A percentile compares a stretch with the other conserved stretches of the same genome.
Evolutionary conservation across 2,329 filamentous ascomycete genomes (phyloP).

Genomic region (Drechmeria coniospora): DNA sequence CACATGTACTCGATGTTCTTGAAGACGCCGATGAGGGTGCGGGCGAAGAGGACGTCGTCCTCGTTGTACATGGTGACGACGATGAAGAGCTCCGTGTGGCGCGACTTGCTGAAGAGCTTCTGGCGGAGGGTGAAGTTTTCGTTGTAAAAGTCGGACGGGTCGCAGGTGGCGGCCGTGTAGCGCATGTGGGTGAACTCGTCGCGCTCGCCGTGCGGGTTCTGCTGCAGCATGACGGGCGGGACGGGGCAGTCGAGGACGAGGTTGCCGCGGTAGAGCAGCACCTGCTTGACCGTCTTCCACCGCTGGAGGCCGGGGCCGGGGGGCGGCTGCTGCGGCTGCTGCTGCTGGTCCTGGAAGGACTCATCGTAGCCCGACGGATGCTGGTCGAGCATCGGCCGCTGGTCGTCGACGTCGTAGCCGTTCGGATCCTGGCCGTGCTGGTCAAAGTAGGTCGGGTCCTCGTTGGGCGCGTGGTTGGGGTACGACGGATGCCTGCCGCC

Average conservation of each 20-base stretch:
- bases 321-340: slow-evolving; percentile 19
- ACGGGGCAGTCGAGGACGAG: slow-evolving; percentile 94
- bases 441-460: slow-evolving; percentile 42
- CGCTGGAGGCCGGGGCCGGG: slow-evolving; percentile 45
- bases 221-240: slow-evolving; percentile 71
- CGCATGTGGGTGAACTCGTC: slow-evolving; percentile 87
- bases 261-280: slow-evolving; percentile 93
- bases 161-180: slow-evolving; percentile 89
- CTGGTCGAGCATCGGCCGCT: slow-evolving; percentile 59
- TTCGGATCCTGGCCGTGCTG: slow-evolving; percentile 19
- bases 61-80: slow-evolving; percentile 99
- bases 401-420: slow-evolving; percentile 57
- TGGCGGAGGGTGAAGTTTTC: slow-evolving; percentile 86
- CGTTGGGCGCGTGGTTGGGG: slow-evolving; percentile 58
- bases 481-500: slow-evolving; percentile 5
- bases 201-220: slow-evolving; percentile 80
- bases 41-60: slow-evolving; percentile 86
- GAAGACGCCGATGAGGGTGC: slow-evolving; percentile 92
- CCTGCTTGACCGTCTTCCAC: slow-evolving; percentile 98
- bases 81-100: slow-evolving; percentile 91
- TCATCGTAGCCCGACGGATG: slow-evolving; percentile 31
- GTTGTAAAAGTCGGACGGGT: slow-evolving; percentile 74
- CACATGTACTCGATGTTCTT: slow-evolving; percentile 99
- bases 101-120: slow-evolving; percentile 77
- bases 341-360: slow-evolving; percentile 28